These are phyloP conservation scores for Aquilaria yunnanensis DNA, from an alignment of 345 rosid genomes.

Conservation along the genomic window DNA sequence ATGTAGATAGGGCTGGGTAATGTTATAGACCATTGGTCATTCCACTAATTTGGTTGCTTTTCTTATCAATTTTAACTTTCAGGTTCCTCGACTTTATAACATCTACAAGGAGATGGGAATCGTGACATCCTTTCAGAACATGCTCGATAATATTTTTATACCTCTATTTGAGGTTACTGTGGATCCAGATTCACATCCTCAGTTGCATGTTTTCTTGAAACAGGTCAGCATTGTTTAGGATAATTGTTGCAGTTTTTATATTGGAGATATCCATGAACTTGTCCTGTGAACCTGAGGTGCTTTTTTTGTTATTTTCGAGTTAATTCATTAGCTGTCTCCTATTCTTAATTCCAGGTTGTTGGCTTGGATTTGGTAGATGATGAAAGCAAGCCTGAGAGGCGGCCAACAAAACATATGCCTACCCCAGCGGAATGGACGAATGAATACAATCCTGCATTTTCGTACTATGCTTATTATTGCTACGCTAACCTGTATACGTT, in stretches of 20 bases:
- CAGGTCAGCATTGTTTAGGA: conserved; percentile 46
- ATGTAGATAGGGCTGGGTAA: no score
- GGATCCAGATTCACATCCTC: conserved; percentile 99
- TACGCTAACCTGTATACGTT: conserved; percentile 90
- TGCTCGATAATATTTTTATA: conserved; percentile 93
- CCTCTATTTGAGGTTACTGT: conserved; percentile 97
- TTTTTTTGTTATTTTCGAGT: background rate
- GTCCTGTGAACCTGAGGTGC: background rate
- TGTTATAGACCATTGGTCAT: no score
- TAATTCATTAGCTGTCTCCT: conserved; percentile 8
- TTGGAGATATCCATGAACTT: background rate
- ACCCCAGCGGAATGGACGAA: conserved; percentile 99
- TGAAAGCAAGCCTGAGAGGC: conserved; percentile 99
- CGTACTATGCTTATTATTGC: conserved; percentile 92
- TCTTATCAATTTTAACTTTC: conserved; percentile 18
- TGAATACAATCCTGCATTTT: conserved; percentile 90
- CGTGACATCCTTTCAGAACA: conserved; percentile 97
- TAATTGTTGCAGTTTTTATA: conserved; percentile 2
- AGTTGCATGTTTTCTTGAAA: conserved; percentile 91
- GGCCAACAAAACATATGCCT: conserved; percentile 99
- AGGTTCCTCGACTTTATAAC: conserved; percentile 97
- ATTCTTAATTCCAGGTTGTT: conserved; percentile 63
- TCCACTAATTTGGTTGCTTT: no score
- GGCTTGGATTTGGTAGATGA: conserved; percentile 98
- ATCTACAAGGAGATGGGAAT: conserved; percentile 99